Conservation (phyloP, 169 alveolate species). For the Plasmodium relictum region DNA sequence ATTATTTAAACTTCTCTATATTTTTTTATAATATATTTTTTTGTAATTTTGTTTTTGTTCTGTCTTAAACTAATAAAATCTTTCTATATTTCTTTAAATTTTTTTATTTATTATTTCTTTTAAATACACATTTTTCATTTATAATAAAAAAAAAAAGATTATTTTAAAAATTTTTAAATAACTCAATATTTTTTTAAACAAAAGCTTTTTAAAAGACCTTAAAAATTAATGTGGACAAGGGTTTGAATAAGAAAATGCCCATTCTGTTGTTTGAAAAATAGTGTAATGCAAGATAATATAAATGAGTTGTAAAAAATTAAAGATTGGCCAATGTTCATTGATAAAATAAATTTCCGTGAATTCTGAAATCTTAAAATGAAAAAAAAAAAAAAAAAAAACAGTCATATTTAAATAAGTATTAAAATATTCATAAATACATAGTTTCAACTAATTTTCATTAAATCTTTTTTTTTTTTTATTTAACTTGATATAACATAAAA, state of each 20-base stretch:
- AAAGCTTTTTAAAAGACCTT: no score
- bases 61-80: conserved; percentile 8
- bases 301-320: conserved; percentile 78
- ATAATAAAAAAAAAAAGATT: no score
- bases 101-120: no score
- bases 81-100: no score
- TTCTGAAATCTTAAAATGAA: conserved; percentile 83
- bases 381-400: neutral
- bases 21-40: no score
- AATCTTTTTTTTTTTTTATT: conserved; percentile 12
- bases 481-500: conserved; percentile 90
- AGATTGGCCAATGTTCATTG: conserved; percentile 84
- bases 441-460: no score
- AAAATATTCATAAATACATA: neutral
- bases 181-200: no score
- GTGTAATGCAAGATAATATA: conserved; percentile 82
- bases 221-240: conserved; percentile 64
- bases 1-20: no score
- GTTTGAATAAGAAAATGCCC: conserved; percentile 66
- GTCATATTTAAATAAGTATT: neutral
- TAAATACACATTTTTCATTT: no score
- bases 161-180: no score
- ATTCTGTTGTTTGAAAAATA: conserved; percentile 77
- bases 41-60: conserved; percentile 50
- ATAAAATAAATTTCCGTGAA: conserved; percentile 84